Evolutionary conservation across 352 stramenopile species (phyloP), one percentile per base, ranked within the genome.

Genomic region (Pythium brassicae): DNA sequence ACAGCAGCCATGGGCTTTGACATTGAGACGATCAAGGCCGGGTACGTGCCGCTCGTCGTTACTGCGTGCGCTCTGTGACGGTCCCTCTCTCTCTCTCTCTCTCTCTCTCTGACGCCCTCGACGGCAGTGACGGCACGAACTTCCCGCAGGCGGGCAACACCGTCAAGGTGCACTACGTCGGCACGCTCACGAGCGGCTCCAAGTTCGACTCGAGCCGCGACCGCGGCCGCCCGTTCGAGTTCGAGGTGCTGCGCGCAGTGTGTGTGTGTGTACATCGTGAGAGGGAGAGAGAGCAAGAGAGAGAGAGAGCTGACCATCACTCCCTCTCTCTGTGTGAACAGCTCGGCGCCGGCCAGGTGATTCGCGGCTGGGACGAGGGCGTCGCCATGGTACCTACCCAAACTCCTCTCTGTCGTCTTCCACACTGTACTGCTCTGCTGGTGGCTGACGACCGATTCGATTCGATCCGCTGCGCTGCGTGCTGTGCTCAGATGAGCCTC

Each of bases 171-270:
- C 83, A 91, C 66, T 92, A 92, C 63, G 74, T 87, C 27, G 83
- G 78, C 63, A 90, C 80, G 45, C 75, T 92, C 49, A 78, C 68
- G 15, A 63, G 87, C 64, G 83, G 83, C 65, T 83, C 73, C 68
- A 87, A 90, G 67, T 92, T 92, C 65, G 83, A 92, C 71, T 91
- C 80, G 61, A 90, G 74, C 53, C 80, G 80, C 49, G 80, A 91
- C 68, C 76, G 83, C 61, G 76, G 68, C 49, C 78, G 75, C n/a
- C 70, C 80, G 57, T 93, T 89, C 63, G 72, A 89, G 66, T 93
- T 93, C 70, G 69, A 76, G 61, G 70, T 73, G 35, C 19, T 61
- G 42, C 35, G 10, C 29, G 29, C 10, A 35, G 5, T 35, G 29
- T 35, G 29, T 10, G 29, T 35, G 29, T 4, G 29, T 35, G 29